Percentiles rank a stretch among this genome's conserved stretches.
These are phyloP conservation scores for Bipolaris victoriae DNA, from an alignment of 2,329 filamentous ascomycete genomes.

Conservation along the genomic window DNA sequence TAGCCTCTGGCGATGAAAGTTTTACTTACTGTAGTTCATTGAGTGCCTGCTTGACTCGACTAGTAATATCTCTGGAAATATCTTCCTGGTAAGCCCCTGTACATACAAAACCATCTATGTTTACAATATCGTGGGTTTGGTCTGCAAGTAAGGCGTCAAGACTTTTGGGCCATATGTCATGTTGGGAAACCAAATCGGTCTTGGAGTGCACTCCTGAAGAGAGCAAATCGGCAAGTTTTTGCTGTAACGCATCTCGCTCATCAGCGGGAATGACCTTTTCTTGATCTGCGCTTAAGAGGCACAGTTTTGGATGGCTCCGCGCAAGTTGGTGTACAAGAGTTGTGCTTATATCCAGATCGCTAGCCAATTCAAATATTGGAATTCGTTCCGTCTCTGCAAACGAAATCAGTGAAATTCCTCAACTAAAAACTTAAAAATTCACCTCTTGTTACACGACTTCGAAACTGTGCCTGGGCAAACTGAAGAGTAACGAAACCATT, in stretches of 20 bases:
- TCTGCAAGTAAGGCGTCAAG: constrained; percentile 27
- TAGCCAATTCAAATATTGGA: constrained; percentile 21
- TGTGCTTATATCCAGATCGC: constrained; percentile 30
- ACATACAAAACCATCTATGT: constrained; percentile 27
- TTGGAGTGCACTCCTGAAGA: constrained; percentile 24
- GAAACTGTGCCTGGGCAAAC: constrained; percentile 28
- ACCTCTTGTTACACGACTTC: constrained; percentile 27
- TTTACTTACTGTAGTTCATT: constrained; percentile 24
- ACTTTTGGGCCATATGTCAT: constrained; percentile 32
- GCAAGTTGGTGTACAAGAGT: constrained; percentile 29
- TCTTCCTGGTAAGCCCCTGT: constrained; percentile 16
- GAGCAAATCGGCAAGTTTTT: constrained; percentile 17
- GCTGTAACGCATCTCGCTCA: constrained; percentile 26
- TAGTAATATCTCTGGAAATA: constrained; percentile 3
- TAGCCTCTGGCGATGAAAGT: background rate
- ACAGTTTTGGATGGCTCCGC: constrained; percentile 20
- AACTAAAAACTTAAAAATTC: background rate
- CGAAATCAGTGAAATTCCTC: constrained; percentile 4
- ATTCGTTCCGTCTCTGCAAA: constrained; percentile 21
- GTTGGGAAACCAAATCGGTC: constrained; percentile 24
- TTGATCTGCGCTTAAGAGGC: constrained; percentile 34
- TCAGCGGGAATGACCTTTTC: constrained; percentile 33
- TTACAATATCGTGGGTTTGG: constrained; percentile 16
- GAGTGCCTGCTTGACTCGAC: constrained; percentile 18
- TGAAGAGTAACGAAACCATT: constrained; percentile 37